A percentile compares a stretch with the other conserved stretches of the same genome.
These are phyloP conservation scores for Aspergillus unguis DNA, from an alignment of 2,329 filamentous ascomycete species.

Conservation along the genomic window DNA sequence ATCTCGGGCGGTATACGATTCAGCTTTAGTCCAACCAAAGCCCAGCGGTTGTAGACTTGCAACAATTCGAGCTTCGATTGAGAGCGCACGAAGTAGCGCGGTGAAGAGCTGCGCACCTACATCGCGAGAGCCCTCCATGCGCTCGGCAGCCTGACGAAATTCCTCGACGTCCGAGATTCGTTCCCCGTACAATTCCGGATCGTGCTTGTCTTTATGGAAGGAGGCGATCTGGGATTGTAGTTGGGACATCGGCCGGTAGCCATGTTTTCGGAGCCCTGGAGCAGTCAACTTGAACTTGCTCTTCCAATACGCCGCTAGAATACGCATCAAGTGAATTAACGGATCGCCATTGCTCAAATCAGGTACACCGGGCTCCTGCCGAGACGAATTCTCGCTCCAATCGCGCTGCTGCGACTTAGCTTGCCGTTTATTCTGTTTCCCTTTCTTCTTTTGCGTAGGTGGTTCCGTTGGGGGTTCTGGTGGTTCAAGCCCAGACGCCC, in stretches of 20 bases:
- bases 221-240: conserved; percentile 71
- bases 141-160: conserved; percentile 66
- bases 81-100: conserved; percentile 73
- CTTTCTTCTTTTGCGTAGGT: conserved; percentile 39
- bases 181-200: conserved; percentile 71
- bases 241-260: conserved; percentile 75
- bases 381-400: conserved; percentile 68
- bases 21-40: conserved; percentile 84
- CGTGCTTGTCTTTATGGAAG: conserved; percentile 61
- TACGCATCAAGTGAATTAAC: conserved; percentile 69
- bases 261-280: conserved; percentile 80
- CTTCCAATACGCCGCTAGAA: conserved; percentile 82
- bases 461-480: conserved; percentile 38
- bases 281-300: conserved; percentile 73
- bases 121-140: conserved; percentile 78
- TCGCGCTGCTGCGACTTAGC: conserved; percentile 50
- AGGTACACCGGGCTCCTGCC: conserved; percentile 65
- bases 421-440: conserved; percentile 26
- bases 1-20: conserved; percentile 62
- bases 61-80: conserved; percentile 78
- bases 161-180: conserved; percentile 62
- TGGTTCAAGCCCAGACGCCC: conserved; percentile 61
- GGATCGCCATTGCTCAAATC: conserved; percentile 84
- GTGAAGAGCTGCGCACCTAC: conserved; percentile 87
- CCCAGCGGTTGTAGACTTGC: conserved; percentile 81